Conservation (phyloP, 495 filamentous ascomycete species). For the Schizothecium vesticola region DNA sequence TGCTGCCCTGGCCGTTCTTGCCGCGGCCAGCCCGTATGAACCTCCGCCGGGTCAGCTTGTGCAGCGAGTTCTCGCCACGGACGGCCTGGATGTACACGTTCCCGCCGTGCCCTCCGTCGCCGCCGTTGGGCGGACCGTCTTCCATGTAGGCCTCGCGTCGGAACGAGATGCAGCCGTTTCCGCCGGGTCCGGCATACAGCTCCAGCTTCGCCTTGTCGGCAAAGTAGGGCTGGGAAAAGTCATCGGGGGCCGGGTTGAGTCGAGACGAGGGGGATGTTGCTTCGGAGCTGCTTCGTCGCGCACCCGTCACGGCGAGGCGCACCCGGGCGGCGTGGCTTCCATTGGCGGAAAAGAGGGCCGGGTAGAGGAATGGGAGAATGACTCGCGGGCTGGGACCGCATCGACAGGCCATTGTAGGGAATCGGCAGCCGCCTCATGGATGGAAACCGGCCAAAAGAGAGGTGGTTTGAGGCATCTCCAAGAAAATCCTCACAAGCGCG, state of each 20-base stretch:
- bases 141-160: conserved; percentile 81
- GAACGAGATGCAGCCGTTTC: conserved; percentile 90
- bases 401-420: conserved; percentile 41
- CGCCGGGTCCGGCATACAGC: conserved; percentile 71
- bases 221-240: conserved; percentile 78
- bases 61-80: conserved; percentile 80
- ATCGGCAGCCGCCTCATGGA: conserved; percentile 5
- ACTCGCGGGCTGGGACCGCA: conserved; percentile 39
- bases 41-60: conserved; percentile 79
- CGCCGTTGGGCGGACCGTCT: conserved; percentile 92
- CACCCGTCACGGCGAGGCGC: conserved; percentile 19
- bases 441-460: neutral
- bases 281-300: conserved; percentile 10
- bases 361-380: conserved; percentile 63
- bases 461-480: neutral
- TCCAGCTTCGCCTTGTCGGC: conserved; percentile 76
- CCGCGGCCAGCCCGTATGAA: conserved; percentile 73
- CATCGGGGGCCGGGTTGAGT: conserved; percentile 71
- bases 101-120: conserved; percentile 87
- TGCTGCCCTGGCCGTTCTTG: conserved; percentile 79
- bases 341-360: conserved; percentile 43
- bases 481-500: neutral
- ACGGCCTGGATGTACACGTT: conserved; percentile 93
- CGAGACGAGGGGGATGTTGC: conserved; percentile 40
- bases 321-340: conserved; percentile 24